Evolutionary conservation across 805 yeast species (phyloP).

Genomic region (Yamadazyma insecticola): DNA sequence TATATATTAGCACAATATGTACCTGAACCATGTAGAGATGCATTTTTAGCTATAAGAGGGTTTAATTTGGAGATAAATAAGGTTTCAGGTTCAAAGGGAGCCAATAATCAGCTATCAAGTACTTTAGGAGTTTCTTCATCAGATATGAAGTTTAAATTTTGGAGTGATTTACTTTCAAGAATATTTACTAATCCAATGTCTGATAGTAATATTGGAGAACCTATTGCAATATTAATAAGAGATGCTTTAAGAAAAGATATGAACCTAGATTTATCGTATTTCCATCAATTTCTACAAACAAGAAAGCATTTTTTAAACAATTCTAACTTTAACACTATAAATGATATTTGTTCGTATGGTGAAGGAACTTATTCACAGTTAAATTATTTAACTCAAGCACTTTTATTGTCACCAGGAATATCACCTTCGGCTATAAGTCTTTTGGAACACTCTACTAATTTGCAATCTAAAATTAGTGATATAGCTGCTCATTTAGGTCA

Average conservation of each 20-base stretch:
- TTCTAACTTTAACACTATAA: constrained; percentile 42
- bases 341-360: constrained; percentile 68
- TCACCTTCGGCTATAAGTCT: constrained; percentile 52
- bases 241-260: constrained; percentile 47
- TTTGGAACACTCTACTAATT: constrained; percentile 40
- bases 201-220: constrained; percentile 49
- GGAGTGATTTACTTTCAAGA: constrained; percentile 59
- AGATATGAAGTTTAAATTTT: constrained; percentile 63
- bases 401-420: constrained; percentile 51
- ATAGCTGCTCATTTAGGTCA: constrained; percentile 81
- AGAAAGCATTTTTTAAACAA: constrained; percentile 49
- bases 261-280: constrained; percentile 47
- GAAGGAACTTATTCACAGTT: constrained; percentile 77
- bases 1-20: constrained; percentile 62
- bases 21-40: constrained; percentile 59
- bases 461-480: constrained; percentile 49
- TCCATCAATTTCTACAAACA: constrained; percentile 58
- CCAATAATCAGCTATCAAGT: constrained; percentile 18
- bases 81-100: constrained; percentile 27
- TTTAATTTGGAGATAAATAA: constrained; percentile 62
- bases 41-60: constrained; percentile 59
- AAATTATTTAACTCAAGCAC: constrained; percentile 60
- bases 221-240: constrained; percentile 56
- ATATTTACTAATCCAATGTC: constrained; percentile 34
- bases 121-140: constrained; percentile 36